phyloP scores from a whole-genome alignment of 2,329 filamentous ascomycete genomes.

The Blumeria hordei region DNA sequence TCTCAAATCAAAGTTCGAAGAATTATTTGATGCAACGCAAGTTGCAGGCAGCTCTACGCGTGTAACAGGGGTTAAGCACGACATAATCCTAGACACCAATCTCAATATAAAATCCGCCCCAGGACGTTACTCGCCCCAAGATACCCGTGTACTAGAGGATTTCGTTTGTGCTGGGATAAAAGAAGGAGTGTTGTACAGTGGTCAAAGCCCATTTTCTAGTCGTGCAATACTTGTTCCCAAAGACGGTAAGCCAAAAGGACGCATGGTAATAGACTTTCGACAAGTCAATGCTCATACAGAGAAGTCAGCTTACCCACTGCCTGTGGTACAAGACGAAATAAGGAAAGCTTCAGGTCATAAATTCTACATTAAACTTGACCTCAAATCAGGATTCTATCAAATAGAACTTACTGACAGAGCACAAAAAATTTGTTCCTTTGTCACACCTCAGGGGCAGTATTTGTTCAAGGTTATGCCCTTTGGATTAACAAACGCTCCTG shows the following conservation, averaged over 20 bases:
- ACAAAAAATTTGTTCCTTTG: not conserved
- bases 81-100: not conserved
- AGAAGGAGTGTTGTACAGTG: not conserved
- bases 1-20: not conserved
- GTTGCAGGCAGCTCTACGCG: not conserved
- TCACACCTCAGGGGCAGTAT: not conserved
- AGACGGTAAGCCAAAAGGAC: not conserved
- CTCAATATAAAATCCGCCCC: not conserved
- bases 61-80: not conserved
- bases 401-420: slow-evolving; percentile 1
- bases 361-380: slow-evolving; percentile 1
- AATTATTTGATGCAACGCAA: not conserved
- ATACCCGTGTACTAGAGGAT: not conserved
- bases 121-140: not conserved
- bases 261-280: slow-evolving; percentile 1
- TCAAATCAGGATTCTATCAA: not conserved
- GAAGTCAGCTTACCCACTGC: not conserved
- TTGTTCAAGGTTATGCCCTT: not conserved
- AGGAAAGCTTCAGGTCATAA: not conserved
- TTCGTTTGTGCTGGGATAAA: not conserved
- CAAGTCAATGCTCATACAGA: not conserved
- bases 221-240: not conserved
- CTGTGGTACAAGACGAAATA: not conserved
- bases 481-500: not conserved
- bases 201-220: not conserved